Evolutionary conservation across 306 rosid genomes (phyloP).

Genomic region (Acacia melanoxylon): DNA sequence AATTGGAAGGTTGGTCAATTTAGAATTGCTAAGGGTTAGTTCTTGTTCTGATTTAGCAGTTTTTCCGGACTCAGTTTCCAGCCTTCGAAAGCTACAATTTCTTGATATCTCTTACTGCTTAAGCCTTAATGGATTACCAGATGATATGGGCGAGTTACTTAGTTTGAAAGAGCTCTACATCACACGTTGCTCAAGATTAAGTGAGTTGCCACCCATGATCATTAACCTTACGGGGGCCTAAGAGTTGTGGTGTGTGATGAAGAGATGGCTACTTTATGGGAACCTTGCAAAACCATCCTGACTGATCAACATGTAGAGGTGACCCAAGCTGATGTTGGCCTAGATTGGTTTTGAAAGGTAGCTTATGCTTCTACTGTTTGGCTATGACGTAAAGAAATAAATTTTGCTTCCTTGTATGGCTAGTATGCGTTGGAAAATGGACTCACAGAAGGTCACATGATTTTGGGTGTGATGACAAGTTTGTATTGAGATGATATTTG

Average conservation of each 20-base stretch:
- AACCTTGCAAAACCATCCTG: constrained; percentile 10
- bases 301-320: constrained; percentile 19
- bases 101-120: constrained; percentile 64
- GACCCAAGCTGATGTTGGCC: constrained; percentile 36
- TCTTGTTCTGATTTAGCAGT: constrained; percentile 46
- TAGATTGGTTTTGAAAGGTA: constrained; percentile 41
- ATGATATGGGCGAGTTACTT: constrained; percentile 42
- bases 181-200: constrained; percentile 43
- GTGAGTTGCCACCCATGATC: constrained; percentile 43
- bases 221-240: constrained; percentile 34
- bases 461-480: background rate
- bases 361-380: background rate
- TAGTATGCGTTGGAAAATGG: background rate
- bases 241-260: constrained; percentile 55
- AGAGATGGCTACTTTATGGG: constrained; percentile 39
- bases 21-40: constrained; percentile 55
- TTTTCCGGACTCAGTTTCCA: constrained; percentile 46
- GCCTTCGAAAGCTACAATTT: constrained; percentile 33
- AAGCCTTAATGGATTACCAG: constrained; percentile 49
- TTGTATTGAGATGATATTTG: background rate
- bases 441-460: no score
- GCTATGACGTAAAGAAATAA: background rate
- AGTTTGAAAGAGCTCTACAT: constrained; percentile 42
- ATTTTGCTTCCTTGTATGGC: background rate
- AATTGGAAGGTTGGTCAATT: constrained; percentile 42